phyloP scores from a whole-genome alignment of 257 asterid genomes.

The Solanum paucissectum region DNA sequence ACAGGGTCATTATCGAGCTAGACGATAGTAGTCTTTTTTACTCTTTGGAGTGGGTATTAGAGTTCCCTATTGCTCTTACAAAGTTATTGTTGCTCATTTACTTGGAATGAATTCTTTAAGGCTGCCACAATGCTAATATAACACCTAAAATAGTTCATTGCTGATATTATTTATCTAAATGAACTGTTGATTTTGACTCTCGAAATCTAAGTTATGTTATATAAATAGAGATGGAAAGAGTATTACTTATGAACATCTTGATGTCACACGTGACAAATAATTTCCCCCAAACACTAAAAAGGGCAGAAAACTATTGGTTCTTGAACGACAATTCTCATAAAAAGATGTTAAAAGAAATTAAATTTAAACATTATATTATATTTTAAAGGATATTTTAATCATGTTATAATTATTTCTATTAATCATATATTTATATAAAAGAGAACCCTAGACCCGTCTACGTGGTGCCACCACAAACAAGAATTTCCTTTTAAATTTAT shows the following conservation, averaged over 20 bases:
- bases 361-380: neutral
- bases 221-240: neutral
- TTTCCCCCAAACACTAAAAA: neutral
- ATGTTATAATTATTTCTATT: neutral
- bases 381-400: neutral
- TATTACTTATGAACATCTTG: neutral
- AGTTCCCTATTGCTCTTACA: neutral
- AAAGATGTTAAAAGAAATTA: neutral
- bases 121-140: neutral
- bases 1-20: neutral
- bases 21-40: neutral
- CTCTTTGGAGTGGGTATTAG: neutral
- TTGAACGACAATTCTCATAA: neutral
- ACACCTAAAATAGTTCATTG: neutral
- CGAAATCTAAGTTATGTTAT: neutral
- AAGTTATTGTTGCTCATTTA: neutral
- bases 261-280: neutral
- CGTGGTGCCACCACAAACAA: too few relatives aligned
- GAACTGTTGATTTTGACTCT: neutral
- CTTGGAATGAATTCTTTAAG: neutral
- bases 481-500: too few relatives aligned
- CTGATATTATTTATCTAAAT: neutral
- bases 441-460: too few relatives aligned
- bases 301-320: neutral
- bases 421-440: neutral